phyloP scores from a whole-genome alignment of 352 stramenopile genomes.

The Phytophthora kernoviae region DNA sequence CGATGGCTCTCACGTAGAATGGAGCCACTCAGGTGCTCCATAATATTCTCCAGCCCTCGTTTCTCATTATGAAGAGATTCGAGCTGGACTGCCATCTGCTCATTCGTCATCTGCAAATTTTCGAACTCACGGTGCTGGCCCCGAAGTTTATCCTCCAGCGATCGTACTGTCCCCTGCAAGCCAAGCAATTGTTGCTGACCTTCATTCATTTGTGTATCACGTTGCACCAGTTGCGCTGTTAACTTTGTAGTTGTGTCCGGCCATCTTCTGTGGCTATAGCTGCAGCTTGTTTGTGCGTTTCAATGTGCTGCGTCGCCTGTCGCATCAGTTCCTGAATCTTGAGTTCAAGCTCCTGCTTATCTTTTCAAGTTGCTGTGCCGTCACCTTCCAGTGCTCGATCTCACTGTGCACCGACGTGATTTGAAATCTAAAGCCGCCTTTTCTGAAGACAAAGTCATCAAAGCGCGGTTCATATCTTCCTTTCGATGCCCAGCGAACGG shows the following conservation, averaged over 20 bases:
- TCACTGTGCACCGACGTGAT: slow-evolving; percentile 45
- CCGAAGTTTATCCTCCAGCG: slow-evolving; percentile 40
- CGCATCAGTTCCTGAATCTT: slow-evolving; percentile 56
- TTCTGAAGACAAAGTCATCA: slow-evolving; percentile 50
- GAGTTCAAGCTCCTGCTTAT: slow-evolving; percentile 56
- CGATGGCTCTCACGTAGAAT: slow-evolving; percentile 28
- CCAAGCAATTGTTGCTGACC: slow-evolving; percentile 43
- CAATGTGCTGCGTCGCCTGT: slow-evolving; percentile 51
- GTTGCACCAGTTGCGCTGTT: slow-evolving; percentile 39
- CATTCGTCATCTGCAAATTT: slow-evolving; percentile 32
- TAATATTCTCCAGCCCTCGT: slow-evolving; percentile 31
- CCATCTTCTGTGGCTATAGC: slow-evolving; percentile 51
- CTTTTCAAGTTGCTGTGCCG: slow-evolving; percentile 48
- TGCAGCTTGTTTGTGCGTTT: slow-evolving; percentile 49
- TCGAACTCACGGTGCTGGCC: slow-evolving; percentile 42
- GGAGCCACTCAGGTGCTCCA: slow-evolving; percentile 20
- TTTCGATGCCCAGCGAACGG: slow-evolving; percentile 57
- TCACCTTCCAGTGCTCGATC: slow-evolving; percentile 38
- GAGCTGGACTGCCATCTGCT: slow-evolving; percentile 38
- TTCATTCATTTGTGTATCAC: slow-evolving; percentile 55
- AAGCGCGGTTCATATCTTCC: slow-evolving; percentile 58
- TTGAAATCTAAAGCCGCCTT: slow-evolving; percentile 61
- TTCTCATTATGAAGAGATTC: slow-evolving; percentile 50
- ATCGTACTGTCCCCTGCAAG: slow-evolving; percentile 34
- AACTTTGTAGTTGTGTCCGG: slow-evolving; percentile 44